Evolutionary conservation across 331 rosid genomes (phyloP).

Genomic region (Prunus yedoensis): DNA sequence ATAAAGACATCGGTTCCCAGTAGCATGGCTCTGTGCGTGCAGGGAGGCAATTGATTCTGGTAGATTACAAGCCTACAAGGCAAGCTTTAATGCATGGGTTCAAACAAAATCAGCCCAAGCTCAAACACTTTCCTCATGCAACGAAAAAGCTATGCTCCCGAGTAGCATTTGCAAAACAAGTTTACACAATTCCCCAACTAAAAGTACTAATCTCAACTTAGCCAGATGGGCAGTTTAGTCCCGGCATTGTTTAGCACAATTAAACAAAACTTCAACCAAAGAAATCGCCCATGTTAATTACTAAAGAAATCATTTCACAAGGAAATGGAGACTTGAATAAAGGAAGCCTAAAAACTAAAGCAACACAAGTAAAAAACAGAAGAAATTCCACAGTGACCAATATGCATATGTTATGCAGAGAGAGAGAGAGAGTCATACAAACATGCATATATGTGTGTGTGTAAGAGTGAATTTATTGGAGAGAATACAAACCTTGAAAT

Average conservation of each 20-base stretch:
- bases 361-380: not conserved
- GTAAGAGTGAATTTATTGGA: not conserved
- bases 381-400: not conserved
- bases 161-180: not conserved
- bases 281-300: not conserved
- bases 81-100: not conserved
- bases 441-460: not conserved
- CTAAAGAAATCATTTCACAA: not conserved
- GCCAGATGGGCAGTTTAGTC: not conserved
- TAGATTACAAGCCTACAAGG: not conserved
- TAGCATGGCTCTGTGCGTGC: not conserved
- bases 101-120: not conserved
- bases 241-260: not conserved
- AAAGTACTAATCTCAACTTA: not conserved
- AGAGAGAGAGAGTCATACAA: not conserved
- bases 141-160: not conserved
- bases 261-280: not conserved
- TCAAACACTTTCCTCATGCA: not conserved
- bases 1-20: not conserved
- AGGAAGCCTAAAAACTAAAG: constrained; percentile 1
- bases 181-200: not conserved
- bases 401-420: too few relatives aligned
- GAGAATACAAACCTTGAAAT: constrained; percentile 47
- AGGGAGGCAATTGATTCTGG: not conserved
- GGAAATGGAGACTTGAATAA: constrained; percentile 3